Evolutionary conservation across 139 green algal genomes (phyloP).

Genomic region (Picochlorum sp.): DNA sequence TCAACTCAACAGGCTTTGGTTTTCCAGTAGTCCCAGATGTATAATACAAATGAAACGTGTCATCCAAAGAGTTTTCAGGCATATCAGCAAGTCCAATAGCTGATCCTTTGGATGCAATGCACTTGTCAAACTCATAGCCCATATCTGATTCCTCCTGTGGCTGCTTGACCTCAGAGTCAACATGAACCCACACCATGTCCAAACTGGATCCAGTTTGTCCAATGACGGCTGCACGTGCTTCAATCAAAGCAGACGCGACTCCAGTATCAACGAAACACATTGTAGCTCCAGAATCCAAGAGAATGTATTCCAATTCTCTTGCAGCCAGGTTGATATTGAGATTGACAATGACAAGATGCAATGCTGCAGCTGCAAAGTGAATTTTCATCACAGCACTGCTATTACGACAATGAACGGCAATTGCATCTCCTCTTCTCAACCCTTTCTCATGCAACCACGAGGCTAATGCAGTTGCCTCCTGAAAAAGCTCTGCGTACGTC

Average conservation of each 20-base stretch:
- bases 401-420: slow-evolving; percentile 67
- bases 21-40: slow-evolving; percentile 55
- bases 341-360: slow-evolving; percentile 69
- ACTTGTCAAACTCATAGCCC: slow-evolving; percentile 1
- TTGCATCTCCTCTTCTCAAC: slow-evolving; percentile 34
- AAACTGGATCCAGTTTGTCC: neutral
- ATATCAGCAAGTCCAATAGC: slow-evolving; percentile 1
- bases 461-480: slow-evolving; percentile 22
- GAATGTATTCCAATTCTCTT: slow-evolving; percentile 58
- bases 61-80: slow-evolving; percentile 18
- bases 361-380: slow-evolving; percentile 64
- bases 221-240: neutral
- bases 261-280: slow-evolving; percentile 42
- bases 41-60: slow-evolving; percentile 77
- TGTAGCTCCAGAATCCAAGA: slow-evolving; percentile 40
- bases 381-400: slow-evolving; percentile 40
- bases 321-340: slow-evolving; percentile 64
- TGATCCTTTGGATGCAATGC: neutral
- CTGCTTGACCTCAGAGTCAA: neutral
- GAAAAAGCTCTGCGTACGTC: slow-evolving; percentile 28
- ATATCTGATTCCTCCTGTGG: slow-evolving; percentile 6
- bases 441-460: slow-evolving; percentile 21
- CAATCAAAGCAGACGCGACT: slow-evolving; percentile 15
- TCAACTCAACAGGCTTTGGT: slow-evolving; percentile 57
- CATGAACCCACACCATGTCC: neutral